Base-by-base conservation (phyloP, 352 stramenopile species). In the Stramenopiles sp. region DNA sequence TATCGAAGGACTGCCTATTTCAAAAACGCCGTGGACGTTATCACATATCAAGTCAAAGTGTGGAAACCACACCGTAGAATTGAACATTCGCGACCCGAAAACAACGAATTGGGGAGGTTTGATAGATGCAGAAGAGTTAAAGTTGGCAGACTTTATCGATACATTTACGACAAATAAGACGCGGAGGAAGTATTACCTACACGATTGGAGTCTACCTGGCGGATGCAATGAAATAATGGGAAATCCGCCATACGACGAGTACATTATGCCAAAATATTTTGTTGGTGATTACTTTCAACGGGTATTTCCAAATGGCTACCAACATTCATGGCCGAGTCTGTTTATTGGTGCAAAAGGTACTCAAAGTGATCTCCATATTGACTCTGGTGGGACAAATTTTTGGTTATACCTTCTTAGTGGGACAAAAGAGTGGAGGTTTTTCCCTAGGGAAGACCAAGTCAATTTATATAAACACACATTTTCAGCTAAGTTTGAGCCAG, bases 371-470 rank as follows among this genome's bases (percentile, higher is more conserved):
- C 81, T 86, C 30, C 84, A 86, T 76, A 75, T 86, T 14, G 84
- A 86, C 44, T 84, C 82, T 30, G 84, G 84, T 30, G 84, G 84
- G 0, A 86, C 84, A 32, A 86, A 86, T 80, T 86, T 86, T 84
- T 86, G 84, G 84, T 85, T 86, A 82, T 85, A 85, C 14, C 80
- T 86, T 0, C 29, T 86, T 7, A 76, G 85, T 67, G 84, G 84
- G 14, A 71, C 67, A 0, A 86, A 86, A 75, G 83, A 86, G 39
- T 86, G 84, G 84, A 32, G 81, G 7, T 85, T 86, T 33, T 83
- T 83, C 30, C 80, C 85, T 67, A 83, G 83, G 7, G 39, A 83
- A 71, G 84, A 86, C 33, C 81, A 80, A 25, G n/a, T 86, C 0
- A 75, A 85, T 44, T 82, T 85, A 0, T 81, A 82, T 8, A 39